These are phyloP conservation scores for Salvia splendens DNA, from an alignment of 257 asterid genomes.

Conservation along the genomic window DNA sequence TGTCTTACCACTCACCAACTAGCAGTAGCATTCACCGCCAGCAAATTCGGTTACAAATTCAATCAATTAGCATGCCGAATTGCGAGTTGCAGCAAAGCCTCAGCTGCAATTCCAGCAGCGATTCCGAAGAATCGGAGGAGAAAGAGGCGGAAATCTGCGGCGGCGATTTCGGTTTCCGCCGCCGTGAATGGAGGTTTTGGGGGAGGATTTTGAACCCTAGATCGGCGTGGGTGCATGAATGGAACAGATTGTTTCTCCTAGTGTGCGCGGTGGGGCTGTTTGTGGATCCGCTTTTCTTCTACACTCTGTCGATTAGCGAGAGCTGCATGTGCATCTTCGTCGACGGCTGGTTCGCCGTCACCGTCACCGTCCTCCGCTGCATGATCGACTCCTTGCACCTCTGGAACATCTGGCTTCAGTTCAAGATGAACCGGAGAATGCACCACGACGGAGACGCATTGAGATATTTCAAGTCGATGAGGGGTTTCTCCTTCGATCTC, in stretches of 20 bases:
- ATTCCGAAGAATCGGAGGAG: conserved; percentile 29
- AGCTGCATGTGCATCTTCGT: conserved; percentile 79
- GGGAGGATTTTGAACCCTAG: conserved; percentile 63
- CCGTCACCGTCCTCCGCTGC: conserved; percentile 85
- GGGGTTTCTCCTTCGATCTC: conserved; percentile 74
- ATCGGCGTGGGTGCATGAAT: conserved; percentile 73
- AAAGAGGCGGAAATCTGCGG: conserved; percentile 32
- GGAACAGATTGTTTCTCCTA: conserved; percentile 82
- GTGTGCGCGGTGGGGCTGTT: conserved; percentile 74
- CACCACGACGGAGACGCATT: conserved; percentile 41
- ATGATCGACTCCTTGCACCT: conserved; percentile 80
- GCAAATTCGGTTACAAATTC: neutral
- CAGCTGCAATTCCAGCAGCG: conserved; percentile 34
- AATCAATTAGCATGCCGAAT: conserved; percentile 42
- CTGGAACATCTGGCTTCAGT: conserved; percentile 85
- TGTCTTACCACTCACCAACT: conserved; percentile 28
- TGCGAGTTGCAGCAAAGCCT: conserved; percentile 27
- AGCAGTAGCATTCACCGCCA: neutral
- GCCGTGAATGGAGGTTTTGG: conserved; percentile 36
- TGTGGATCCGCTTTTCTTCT: conserved; percentile 84
- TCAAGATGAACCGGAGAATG: conserved; percentile 44
- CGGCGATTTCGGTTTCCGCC: neutral
- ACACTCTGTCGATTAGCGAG: conserved; percentile 76
- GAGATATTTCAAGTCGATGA: conserved; percentile 49
- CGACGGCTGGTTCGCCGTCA: conserved; percentile 88